Base-by-base conservation (phyloP, 2,329 filamentous ascomycete genomes). In the Trichoderma lentiforme region DNA sequence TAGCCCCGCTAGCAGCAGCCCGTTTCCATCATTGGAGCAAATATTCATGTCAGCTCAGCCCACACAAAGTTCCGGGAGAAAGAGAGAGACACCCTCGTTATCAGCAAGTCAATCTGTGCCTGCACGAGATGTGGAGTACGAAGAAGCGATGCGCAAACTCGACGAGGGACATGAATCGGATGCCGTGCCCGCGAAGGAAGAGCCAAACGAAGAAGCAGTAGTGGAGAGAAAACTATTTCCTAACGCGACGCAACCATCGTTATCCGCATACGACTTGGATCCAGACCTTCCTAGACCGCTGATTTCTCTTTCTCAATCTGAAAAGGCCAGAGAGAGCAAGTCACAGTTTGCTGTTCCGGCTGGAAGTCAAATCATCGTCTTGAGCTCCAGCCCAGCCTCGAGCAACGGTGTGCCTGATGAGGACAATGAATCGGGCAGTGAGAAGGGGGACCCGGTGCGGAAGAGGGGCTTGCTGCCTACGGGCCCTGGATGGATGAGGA, bases 101-200 rank as follows among this genome's bases (percentile, higher is more conserved):
- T 34, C 47, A 14, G 39, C n/a, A 21, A 56, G 39, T 24, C 70
- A 58, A 14, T 43, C 51, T 14, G 73, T 76, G 3, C 76, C 78
- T 4, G 74, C 75, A 1, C 71, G 71, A 60, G 80, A 85, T 67
- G 39, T 75, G 3, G 83, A 83, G 14, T 85, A 85, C 65, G 81
- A 86, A 47, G 83, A 83, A 68, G 82, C 79, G 12, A 86, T 86
- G 81, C 80, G 80, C 32, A 82, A 77, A 32, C 74, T 85, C 1
- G 84, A 86, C 28, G 78, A 79, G 18, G 74, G 72, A n/a, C 62
- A 65, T n/a, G 69, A 78, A 26, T 77, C 78, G 21, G 77, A 79
- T 32, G 72, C 36, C n/a, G 72, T 74, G 7, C 73, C 74, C 3
- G 76, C 76, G 21, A 73, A 74, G 30, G 77, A 78, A 32, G 78